These are phyloP conservation scores for Nectriaceae sp. DNA, from an alignment of 2,329 filamentous ascomycete species.

Conservation along the genomic window DNA sequence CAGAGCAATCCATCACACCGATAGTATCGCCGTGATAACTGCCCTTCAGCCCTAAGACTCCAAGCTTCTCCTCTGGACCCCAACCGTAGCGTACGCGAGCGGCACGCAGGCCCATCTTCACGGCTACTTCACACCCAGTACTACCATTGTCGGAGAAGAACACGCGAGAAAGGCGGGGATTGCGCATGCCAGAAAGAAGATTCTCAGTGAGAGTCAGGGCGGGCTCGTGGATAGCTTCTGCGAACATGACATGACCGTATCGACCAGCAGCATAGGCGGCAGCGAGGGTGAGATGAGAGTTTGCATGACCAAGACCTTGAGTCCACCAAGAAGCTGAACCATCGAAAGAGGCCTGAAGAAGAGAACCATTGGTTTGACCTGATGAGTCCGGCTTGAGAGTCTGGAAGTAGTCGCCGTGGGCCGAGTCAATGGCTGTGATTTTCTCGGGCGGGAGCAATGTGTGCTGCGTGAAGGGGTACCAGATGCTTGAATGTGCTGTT, in stretches of 20 bases:
- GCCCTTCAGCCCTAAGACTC: conserved; percentile 73
- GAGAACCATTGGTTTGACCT: not conserved
- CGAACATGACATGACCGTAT: conserved; percentile 90
- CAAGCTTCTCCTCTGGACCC: conserved; percentile 58
- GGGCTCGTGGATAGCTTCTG: conserved; percentile 76
- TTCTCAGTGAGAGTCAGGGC: conserved; percentile 69
- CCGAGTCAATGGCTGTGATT: conserved; percentile 78
- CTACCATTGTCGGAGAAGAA: conserved; percentile 87
- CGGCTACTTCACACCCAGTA: conserved; percentile 79
- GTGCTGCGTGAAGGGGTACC: conserved; percentile 89
- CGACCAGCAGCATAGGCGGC: conserved; percentile 80
- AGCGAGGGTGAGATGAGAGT: conserved; percentile 68
- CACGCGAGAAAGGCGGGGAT: conserved; percentile 67
- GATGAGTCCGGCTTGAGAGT: conserved; percentile 36
- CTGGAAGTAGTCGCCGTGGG: conserved; percentile 78
- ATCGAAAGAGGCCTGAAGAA: conserved; percentile 65
- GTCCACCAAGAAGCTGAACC: conserved; percentile 93
- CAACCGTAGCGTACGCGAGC: conserved; percentile 67
- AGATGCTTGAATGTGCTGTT: conserved; percentile 66
- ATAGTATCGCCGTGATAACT: conserved; percentile 89
- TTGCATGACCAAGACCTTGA: conserved; percentile 81
- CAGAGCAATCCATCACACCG: conserved; percentile 82
- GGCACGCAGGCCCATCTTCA: conserved; percentile 82
- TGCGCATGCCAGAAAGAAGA: conserved; percentile 60
- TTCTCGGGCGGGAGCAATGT: conserved; percentile 59